These are phyloP conservation scores for Melanopsichium pennsylvanicum DNA, from an alignment of 1,284 basidiomycete genomes.

Conservation along the genomic window DNA sequence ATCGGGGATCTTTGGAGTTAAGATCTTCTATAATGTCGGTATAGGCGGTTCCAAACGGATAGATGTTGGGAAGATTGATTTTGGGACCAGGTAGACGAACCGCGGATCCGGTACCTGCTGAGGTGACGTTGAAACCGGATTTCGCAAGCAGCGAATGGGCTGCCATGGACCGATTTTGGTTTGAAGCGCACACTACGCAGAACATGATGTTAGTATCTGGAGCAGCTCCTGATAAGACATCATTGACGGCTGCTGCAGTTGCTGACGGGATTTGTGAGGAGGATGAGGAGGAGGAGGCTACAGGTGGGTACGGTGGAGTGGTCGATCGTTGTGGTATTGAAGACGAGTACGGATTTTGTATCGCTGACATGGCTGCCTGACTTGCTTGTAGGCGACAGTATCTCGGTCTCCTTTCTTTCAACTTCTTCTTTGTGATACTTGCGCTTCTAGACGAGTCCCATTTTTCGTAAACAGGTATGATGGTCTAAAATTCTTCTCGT, in stretches of 20 bases:
- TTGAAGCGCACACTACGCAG: conserved; percentile 97
- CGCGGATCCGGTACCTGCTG: conserved; percentile 94
- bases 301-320: conserved; percentile 1
- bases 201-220: conserved; percentile 69
- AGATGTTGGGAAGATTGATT: conserved; percentile 97
- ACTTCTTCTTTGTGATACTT: too few relatives aligned
- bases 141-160: conserved; percentile 87
- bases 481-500: too few relatives aligned
- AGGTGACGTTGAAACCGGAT: conserved; percentile 88
- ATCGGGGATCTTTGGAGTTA: conserved; percentile 79
- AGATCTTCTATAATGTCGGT: conserved; percentile 94
- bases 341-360: conserved; percentile 29
- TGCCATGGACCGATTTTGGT: conserved; percentile 99
- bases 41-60: conserved; percentile 97
- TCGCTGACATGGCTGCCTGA: conserved; percentile 5
- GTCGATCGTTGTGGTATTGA: conserved; percentile 3
- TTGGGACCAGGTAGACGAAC: conserved; percentile 94
- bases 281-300: background rate
- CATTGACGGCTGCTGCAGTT: conserved; percentile 20
- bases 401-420: too few relatives aligned
- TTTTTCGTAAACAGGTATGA: too few relatives aligned
- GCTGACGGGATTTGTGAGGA: background rate
- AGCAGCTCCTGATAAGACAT: conserved; percentile 8
- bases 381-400: too few relatives aligned
- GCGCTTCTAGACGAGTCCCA: too few relatives aligned